phyloP scores from a whole-genome alignment of 2,329 filamentous ascomycete genomes.

The Microthyrium microscopicum region DNA sequence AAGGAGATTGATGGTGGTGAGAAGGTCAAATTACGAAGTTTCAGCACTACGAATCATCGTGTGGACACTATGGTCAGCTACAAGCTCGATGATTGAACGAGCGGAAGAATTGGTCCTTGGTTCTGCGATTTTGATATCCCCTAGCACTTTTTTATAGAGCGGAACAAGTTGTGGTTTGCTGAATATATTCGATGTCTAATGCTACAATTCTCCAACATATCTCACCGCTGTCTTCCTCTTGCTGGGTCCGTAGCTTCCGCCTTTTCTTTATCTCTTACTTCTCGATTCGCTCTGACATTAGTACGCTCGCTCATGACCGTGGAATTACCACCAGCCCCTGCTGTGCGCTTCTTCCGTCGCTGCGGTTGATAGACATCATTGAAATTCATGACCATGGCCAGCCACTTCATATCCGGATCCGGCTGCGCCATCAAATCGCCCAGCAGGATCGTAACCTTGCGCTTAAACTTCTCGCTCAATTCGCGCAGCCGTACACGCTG shows the following conservation, averaged over 20 bases:
- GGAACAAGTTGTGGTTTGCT: too few relatives aligned
- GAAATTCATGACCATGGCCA: slow-evolving; percentile 97
- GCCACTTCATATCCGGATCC: slow-evolving; percentile 86
- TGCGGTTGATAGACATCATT: slow-evolving; percentile 87
- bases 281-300: background rate
- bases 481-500: slow-evolving; percentile 57
- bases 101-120: too few relatives aligned
- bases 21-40: slow-evolving; percentile 86
- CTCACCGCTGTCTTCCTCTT: too few relatives aligned
- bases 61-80: slow-evolving; percentile 96
- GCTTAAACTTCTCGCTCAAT: slow-evolving; percentile 60
- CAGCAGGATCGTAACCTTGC: slow-evolving; percentile 61
- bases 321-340: too few relatives aligned
- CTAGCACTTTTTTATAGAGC: too few relatives aligned
- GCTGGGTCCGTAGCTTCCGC: slow-evolving; percentile 1
- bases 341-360: slow-evolving; percentile 34
- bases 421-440: slow-evolving; percentile 87
- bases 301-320: too few relatives aligned
- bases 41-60: slow-evolving; percentile 85
- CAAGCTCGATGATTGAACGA: slow-evolving; percentile 26
- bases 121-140: too few relatives aligned
- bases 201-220: too few relatives aligned
- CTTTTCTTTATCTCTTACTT: background rate
- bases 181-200: too few relatives aligned
- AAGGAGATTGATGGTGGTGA: slow-evolving; percentile 93